Evolutionary conservation across 1,284 basidiomycete species (phyloP).

Genomic region (Sanguinoderma infundibulare): DNA sequence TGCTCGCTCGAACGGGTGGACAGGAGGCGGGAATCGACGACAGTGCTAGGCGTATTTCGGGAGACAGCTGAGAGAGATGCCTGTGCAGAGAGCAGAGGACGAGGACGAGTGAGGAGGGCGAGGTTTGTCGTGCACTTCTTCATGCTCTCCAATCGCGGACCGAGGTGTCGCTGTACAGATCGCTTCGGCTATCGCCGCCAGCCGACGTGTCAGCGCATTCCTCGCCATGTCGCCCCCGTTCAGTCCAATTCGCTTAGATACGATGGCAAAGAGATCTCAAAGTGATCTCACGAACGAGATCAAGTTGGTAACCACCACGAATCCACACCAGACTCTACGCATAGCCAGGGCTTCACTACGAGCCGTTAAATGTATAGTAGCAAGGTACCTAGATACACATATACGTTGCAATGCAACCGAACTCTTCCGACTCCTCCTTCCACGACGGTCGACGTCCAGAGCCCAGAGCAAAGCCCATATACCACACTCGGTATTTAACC

Average conservation of each 20-base stretch:
- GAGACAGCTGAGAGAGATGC: background rate
- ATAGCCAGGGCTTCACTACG: background rate
- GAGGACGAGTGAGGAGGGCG: background rate
- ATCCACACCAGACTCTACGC: background rate
- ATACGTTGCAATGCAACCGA: background rate
- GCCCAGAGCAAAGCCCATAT: background rate
- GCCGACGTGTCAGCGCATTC: background rate
- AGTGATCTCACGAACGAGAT: background rate
- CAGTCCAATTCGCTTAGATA: background rate
- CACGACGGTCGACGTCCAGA: background rate
- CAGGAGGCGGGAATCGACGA: background rate
- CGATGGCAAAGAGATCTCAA: too few relatives aligned
- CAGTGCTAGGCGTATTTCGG: background rate
- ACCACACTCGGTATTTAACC: background rate
- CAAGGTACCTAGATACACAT: background rate
- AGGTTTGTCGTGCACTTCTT: background rate
- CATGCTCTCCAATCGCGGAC: background rate
- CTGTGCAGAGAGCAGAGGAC: background rate
- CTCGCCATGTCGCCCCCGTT: background rate
- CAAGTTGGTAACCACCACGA: background rate
- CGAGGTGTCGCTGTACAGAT: conserved; percentile 7
- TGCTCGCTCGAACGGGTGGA: background rate
- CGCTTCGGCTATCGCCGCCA: conserved; percentile 6
- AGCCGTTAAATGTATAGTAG: background rate
- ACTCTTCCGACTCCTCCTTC: background rate